Base-by-base conservation (phyloP, 2,329 filamentous ascomycete genomes). In the Trichoderma sp. region DNA sequence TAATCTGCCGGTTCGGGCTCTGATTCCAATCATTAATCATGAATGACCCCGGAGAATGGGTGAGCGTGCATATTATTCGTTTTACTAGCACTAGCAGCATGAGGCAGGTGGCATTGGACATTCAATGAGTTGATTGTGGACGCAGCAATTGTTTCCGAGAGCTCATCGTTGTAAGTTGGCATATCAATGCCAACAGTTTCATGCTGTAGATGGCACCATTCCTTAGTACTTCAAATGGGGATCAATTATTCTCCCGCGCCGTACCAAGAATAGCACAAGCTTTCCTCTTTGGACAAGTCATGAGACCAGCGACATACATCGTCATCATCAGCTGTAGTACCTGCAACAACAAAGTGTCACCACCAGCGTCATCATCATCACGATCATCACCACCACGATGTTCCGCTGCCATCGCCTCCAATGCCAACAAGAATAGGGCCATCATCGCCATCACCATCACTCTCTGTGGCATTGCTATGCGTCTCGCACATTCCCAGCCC, bases 401-500 rank as follows among this genome's bases (percentile, higher is more conserved):
- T 43, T 43, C 16, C 52, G 24, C 14, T 27, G 14, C 21, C 27
- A 27, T 55, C 52, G 14, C 13, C 47, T 49, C 21, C n/a, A 49
- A 43, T 43, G 6, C 33, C 57, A 43, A 37, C 35, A 31, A 11
- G 8, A 29, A 65, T n/a, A 43, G 24, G 16, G 11, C 60, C 52
- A 19, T 33, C 49, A 56, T 64, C 61, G 5, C 56, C 64, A 27
- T 47, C 56, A 43, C 27, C 61, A 5, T 53, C 64, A 1, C 24
- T 21, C 1, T 16, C 37, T 10, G 27, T 31, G 19, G 6, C 24
- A 57, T 66, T 31, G 5, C n/a, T 27, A 47, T 66, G 37, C 56
- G 47, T 31, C 65, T 55, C 57, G 49, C 65, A 68, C 65, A 68
- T 61, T 8, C 57, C 65, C 33, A 68, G 43, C 47, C 57, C 65